Evolutionary conservation across 2,329 filamentous ascomycete species (phyloP), one percentile per base, ranked within the genome.

Genomic region (Fusarium liriodendri): DNA sequence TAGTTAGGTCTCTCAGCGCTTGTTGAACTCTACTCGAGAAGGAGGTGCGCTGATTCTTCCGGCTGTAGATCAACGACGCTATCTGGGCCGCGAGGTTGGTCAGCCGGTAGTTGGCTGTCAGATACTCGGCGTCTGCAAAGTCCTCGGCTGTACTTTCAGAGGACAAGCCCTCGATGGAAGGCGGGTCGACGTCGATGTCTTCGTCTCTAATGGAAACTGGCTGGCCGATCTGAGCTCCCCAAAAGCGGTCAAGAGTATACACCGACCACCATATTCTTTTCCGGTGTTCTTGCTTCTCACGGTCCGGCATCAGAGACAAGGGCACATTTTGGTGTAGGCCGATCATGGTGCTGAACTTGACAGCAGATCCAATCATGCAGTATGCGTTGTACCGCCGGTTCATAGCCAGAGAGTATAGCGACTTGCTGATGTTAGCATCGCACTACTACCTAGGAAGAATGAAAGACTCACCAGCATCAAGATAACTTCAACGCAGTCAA

Each of bases 151-250:
- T 57, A 7, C 45, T 58, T 18, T 62, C 32, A 8, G 60, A 6
- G 2, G 45, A 62, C 9, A 62, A n/a, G 1, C 57, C 76, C 4
- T 80, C 78, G 0, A 58, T 38, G 1, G 82, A 82, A 0, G 84
- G 85, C 2, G 83, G 72, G n/a, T 84, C 82, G 10, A 84, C 82
- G 25, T 83, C 78, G 13, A 87, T 86, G 29, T 86, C 85, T 37
- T 84, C 81, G 66, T 87, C 86, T 20, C 82, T 80, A 5, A 88
- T 83, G 50, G 84, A 83, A 18, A 84, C 81, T 0, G 85, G 84
- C n/a, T 86, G 81, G 4, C 85, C 84, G 68, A 87, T 80, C 63
- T 85, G 86, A 0, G 84, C 83, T 5, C 83, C 83, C 81, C 83
- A 85, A 77, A 86, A 83, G 14, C 85, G 82, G 70, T 85, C 84